These are phyloP conservation scores for Ganoderma boninense DNA, from an alignment of 1,284 basidiomycete species.

Conservation along the genomic window DNA sequence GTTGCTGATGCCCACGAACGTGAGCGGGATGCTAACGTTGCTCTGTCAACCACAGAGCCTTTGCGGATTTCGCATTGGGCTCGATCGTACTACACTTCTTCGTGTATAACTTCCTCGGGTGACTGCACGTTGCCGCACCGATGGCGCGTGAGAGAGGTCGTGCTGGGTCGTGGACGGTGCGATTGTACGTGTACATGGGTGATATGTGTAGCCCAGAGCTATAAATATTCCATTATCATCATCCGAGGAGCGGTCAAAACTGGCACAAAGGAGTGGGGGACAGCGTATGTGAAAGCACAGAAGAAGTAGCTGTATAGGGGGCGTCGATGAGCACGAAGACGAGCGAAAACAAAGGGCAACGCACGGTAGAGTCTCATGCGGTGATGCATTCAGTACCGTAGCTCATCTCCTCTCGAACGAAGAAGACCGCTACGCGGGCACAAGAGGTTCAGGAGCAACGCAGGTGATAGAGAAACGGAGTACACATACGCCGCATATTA, in stretches of 20 bases:
- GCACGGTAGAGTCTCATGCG: not conserved
- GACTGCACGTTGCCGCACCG: conserved; percentile 31
- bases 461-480: conserved; percentile 1
- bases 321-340: not conserved
- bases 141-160: not conserved
- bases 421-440: conserved; percentile 61
- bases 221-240: conserved; percentile 28
- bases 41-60: conserved; percentile 71
- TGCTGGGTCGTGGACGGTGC: conserved; percentile 22
- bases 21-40: not conserved
- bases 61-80: conserved; percentile 95
- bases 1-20: conserved; percentile 40
- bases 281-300: conserved; percentile 13
- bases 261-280: conserved; percentile 5
- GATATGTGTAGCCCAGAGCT: conserved; percentile 15
- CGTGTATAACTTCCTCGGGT: conserved; percentile 96
- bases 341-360: not conserved
- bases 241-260: conserved; percentile 13
- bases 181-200: conserved; percentile 36
- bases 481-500: conserved; percentile 75
- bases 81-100: conserved; percentile 98
- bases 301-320: not conserved
- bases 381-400: not conserved
- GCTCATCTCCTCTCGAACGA: conserved; percentile 69
- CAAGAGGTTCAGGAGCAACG: not conserved